phyloP scores from a whole-genome alignment of 768 basidiomycete species.

The Mycena amicta region DNA sequence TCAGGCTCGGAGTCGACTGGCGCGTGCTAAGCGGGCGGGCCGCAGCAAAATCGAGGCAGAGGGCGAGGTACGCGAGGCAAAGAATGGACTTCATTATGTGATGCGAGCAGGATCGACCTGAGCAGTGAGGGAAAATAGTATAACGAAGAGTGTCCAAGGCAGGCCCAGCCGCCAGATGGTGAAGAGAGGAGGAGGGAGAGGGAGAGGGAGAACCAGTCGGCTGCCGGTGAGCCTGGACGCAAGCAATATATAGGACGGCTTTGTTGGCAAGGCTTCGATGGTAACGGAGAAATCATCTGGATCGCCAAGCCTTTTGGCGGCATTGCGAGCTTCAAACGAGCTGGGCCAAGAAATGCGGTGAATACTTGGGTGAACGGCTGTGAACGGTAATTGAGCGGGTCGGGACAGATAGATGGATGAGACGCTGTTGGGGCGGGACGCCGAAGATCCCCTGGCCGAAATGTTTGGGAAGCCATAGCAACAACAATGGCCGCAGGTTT shows the following conservation, averaged over 20 bases:
- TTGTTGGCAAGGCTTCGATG: neutral
- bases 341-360: neutral
- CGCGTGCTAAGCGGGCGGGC: neutral
- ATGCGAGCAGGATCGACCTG: neutral
- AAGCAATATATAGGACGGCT: neutral
- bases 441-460: no score
- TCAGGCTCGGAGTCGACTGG: neutral
- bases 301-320: neutral
- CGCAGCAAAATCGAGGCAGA: neutral
- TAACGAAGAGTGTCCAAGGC: conserved; percentile 7
- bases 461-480: no score
- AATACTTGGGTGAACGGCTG: neutral
- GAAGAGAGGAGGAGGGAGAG: neutral
- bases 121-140: conserved; percentile 4
- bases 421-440: neutral
- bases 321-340: neutral
- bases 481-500: no score
- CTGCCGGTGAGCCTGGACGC: neutral
- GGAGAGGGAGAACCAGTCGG: neutral
- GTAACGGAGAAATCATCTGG: neutral
- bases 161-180: conserved; percentile 14
- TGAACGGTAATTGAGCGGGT: neutral
- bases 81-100: conserved; percentile 6
- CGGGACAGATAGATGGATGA: neutral
- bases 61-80: neutral